A percentile compares a stretch with the other conserved stretches of the same genome.
phyloP scores from a whole-genome alignment of 1,139 yeast genomes.

The Blastobotrys aristatus region DNA sequence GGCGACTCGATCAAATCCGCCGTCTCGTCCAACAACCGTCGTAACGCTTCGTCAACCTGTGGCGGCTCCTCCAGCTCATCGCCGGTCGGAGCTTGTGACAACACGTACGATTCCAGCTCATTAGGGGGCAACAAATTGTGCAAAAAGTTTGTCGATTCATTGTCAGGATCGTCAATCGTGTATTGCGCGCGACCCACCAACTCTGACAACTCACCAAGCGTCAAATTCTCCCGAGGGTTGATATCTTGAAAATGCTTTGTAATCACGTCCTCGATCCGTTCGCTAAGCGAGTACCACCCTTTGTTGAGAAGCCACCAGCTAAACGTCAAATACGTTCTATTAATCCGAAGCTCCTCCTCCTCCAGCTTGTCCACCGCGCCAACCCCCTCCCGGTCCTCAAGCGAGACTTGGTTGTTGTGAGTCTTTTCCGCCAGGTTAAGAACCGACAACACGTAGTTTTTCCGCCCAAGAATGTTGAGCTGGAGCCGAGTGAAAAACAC shows the following conservation, averaged over 20 bases:
- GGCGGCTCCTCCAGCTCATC: conserved; percentile 10
- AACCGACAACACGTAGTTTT: conserved; percentile 78
- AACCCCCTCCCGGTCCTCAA: conserved; percentile 23
- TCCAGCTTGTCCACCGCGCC: conserved; percentile 31
- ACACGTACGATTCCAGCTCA: conserved; percentile 38
- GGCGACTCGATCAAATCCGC: conserved; percentile 45
- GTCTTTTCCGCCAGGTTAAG: conserved; percentile 53
- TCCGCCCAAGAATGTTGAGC: conserved; percentile 79
- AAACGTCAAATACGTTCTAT: conserved; percentile 78
- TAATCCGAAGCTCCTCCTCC: conserved; percentile 41
- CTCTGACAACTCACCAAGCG: conserved; percentile 55
- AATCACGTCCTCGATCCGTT: conserved; percentile 54
- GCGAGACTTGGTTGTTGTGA: conserved; percentile 15
- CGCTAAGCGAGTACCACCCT: conserved; percentile 66
- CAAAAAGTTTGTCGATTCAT: conserved; percentile 24
- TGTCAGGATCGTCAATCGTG: conserved; percentile 35
- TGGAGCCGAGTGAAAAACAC: conserved; percentile 78
- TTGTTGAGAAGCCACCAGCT: conserved; percentile 93
- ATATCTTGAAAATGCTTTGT: conserved; percentile 55
- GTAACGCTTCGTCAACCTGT: conserved; percentile 20
- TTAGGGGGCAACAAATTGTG: conserved; percentile 39
- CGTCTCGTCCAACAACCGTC: conserved; percentile 47
- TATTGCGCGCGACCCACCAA: conserved; percentile 42
- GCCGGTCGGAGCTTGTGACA: conserved; percentile 33
- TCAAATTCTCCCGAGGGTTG: conserved; percentile 67